Evolutionary conservation across 768 basidiomycete genomes (phyloP).

Genomic region (Auricularia auricula-judae): DNA sequence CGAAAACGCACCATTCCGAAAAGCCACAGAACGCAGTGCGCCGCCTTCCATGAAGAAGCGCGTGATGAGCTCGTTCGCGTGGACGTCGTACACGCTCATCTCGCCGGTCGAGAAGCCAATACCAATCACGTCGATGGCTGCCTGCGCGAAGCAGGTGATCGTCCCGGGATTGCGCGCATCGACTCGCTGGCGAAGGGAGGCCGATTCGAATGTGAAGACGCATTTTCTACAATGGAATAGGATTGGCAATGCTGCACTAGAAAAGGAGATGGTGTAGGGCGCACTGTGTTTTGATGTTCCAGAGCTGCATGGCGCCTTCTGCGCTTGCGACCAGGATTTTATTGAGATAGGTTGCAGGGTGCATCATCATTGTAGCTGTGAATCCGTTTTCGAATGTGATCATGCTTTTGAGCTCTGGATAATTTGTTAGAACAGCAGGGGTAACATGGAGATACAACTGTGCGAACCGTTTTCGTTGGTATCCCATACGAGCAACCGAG

Average conservation of each 20-base stretch:
- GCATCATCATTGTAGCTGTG: conserved; percentile 73
- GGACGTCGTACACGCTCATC: conserved; percentile 80
- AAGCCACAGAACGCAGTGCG: conserved; percentile 61
- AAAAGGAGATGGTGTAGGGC: conserved; percentile 14
- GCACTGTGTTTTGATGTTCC: conserved; percentile 82
- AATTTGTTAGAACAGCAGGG: conserved; percentile 1
- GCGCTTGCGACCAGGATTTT: conserved; percentile 80
- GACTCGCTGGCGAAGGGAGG: conserved; percentile 33
- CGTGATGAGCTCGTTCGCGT: conserved; percentile 82
- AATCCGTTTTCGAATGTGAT: conserved; percentile 78
- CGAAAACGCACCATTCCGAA: conserved; percentile 48
- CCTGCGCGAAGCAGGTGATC: conserved; percentile 59
- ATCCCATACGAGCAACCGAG: conserved; percentile 70
- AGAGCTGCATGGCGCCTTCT: conserved; percentile 79
- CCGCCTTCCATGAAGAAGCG: conserved; percentile 88
- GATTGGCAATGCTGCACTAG: conserved; percentile 2
- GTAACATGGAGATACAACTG: conserved; percentile 6
- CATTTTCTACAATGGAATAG: conserved; percentile 41
- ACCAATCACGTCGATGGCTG: conserved; percentile 82
- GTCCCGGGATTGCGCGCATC: conserved; percentile 31
- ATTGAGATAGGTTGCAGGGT: conserved; percentile 95
- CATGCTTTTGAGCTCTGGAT: conserved; percentile 33
- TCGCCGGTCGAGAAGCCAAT: conserved; percentile 83
- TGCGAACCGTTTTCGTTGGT: conserved; percentile 44
- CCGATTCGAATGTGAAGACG: conserved; percentile 65